Evolutionary conservation across 352 stramenopile genomes (phyloP), one percentile per base, ranked within the genome.

Genomic region (Globisporangium orthogonon): DNA sequence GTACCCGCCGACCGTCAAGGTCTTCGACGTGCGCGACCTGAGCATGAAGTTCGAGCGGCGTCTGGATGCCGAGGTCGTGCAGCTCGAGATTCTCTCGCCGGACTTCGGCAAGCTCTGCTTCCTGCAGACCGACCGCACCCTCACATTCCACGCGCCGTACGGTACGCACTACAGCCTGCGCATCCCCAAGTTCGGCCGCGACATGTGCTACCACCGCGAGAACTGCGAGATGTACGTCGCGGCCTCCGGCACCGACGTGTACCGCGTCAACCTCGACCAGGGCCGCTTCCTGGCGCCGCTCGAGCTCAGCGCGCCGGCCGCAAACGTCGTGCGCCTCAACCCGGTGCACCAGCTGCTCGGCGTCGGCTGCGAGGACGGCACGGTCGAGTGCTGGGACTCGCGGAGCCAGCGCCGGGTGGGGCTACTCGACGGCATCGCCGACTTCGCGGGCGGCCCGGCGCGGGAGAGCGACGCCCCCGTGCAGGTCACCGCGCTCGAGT

Each of bases 41-140:
- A 97, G 92, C 67, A 89, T 99, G 81, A 99, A 99, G 71, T 99
- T 99, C 74, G 95, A 99, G 77, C 78, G 97, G 45, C 96, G 98
- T 37, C 70, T 99, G 30, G 93, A 99, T 76, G 79, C 86, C 40
- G 96, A 99, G 61, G 94, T 98, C 52, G 91, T 99, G 31, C 93
- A 99, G 64, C 83, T 99, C 52, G 70, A 96, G 57, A 87, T 98
- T 33, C 73, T 99, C 17, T 95, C 91, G 14, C 71, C 91, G 37
- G 97, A 99, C 71, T 99, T 98, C 67, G 96, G 96, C 62, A 99
- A 99, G 83, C 74, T 99, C 44, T 97, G 83, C 18, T 97, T 99
- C 58, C 67, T 99, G 18, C 87, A 97, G 54, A 86, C 91, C 14
- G 97, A 99, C 71, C 87, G 97, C 18, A 98, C 89, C 35, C 81